Evolutionary conservation across 495 filamentous ascomycete genomes (phyloP).

Genomic region (Clavariopsis aquatica): DNA sequence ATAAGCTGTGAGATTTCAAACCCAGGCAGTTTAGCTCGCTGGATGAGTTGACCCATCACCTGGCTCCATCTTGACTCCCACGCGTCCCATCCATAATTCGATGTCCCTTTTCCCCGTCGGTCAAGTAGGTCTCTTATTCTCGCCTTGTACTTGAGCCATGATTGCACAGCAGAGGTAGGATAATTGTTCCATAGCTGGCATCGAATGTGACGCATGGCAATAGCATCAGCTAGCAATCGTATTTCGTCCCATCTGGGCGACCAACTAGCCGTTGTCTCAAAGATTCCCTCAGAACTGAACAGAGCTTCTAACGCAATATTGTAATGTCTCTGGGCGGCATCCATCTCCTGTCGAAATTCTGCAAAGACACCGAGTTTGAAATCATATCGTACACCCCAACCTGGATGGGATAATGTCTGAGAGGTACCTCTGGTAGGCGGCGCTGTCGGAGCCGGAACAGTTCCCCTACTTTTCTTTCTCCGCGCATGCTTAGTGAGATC

Average conservation of each 20-base stretch:
- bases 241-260: constrained; percentile 83
- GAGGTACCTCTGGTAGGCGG: constrained; percentile 80
- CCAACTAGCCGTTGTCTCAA: constrained; percentile 83
- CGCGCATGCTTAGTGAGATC: constrained; percentile 85
- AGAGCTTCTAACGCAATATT: constrained; percentile 81
- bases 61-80: constrained; percentile 84
- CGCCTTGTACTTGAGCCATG: constrained; percentile 72
- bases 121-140: constrained; percentile 74
- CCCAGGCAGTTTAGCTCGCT: constrained; percentile 55
- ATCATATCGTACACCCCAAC: constrained; percentile 90
- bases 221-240: constrained; percentile 73
- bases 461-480: constrained; percentile 75
- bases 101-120: constrained; percentile 76
- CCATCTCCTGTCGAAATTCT: constrained; percentile 88
- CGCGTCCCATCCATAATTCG: constrained; percentile 82
- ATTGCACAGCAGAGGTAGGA: constrained; percentile 70
- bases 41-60: constrained; percentile 78
- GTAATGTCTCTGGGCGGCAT: constrained; percentile 77
- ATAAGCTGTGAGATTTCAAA: constrained; percentile 40
- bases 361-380: constrained; percentile 89
- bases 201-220: constrained; percentile 75
- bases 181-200: constrained; percentile 76
- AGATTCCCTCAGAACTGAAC: constrained; percentile 70
- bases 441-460: constrained; percentile 77
- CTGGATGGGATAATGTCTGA: constrained; percentile 76